Percentiles rank a stretch among this genome's conserved stretches.
Conservation (phyloP, 2,329 filamentous ascomycete species). For the Pyrenophora teres region DNA sequence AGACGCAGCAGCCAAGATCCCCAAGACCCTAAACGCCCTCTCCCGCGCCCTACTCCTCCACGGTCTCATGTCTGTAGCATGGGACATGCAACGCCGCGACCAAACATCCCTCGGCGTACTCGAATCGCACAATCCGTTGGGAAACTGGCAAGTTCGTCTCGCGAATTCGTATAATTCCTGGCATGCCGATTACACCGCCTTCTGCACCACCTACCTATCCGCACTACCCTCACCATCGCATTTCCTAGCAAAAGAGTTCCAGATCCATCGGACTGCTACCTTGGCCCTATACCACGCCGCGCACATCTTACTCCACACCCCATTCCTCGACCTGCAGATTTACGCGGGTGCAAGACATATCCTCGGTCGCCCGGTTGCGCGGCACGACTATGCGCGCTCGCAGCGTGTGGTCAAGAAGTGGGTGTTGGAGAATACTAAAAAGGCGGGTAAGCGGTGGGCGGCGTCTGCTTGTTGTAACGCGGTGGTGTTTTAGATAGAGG, state of each 20-base stretch:
- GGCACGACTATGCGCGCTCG: conserved; percentile 57
- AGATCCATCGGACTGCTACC: conserved; percentile 56
- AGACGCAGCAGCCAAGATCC: conserved; percentile 28
- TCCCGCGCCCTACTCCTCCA: conserved; percentile 62
- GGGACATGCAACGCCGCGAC: conserved; percentile 66
- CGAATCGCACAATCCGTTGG: conserved; percentile 42
- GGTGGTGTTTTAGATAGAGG: conserved; percentile 44
- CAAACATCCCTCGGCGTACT: conserved; percentile 60
- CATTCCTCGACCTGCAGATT: conserved; percentile 66
- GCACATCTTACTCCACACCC: conserved; percentile 61
- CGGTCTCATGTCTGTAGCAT: conserved; percentile 66
- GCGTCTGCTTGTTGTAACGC: conserved; percentile 57
- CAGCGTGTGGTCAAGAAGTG: conserved; percentile 59
- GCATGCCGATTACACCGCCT: conserved; percentile 62
- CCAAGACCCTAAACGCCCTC: conserved; percentile 55
- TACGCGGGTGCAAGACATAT: conserved; percentile 65
- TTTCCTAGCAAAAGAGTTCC: conserved; percentile 50
- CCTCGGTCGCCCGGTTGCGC: conserved; percentile 59
- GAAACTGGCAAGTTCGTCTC: conserved; percentile 59
- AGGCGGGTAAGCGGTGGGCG: conserved; percentile 59
- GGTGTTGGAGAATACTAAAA: conserved; percentile 43
- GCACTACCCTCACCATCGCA: conserved; percentile 34
- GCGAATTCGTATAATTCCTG: conserved; percentile 61
- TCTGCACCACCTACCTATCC: conserved; percentile 48
- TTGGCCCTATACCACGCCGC: conserved; percentile 64